Evolutionary conservation across 2,329 filamentous ascomycete species (phyloP), one percentile per base, ranked within the genome.

Genomic region (Apiospora phragmitis): DNA sequence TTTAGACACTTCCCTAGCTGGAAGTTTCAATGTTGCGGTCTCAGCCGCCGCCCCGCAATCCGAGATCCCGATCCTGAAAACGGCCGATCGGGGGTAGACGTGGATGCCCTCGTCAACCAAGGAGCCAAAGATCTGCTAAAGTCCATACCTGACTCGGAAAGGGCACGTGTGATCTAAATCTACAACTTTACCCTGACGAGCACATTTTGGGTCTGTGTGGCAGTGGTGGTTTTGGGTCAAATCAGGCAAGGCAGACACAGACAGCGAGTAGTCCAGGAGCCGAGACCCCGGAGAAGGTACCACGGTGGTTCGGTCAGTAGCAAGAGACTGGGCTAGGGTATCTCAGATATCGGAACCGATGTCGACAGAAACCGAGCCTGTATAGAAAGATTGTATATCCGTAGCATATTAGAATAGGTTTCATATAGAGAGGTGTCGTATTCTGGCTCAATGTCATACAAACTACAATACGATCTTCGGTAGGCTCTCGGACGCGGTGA

Each of bases 161-260:
- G n/a, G 5, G n/a, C 21, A 2, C 51, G 18, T 0, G 51, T 35
- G 2, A 16, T 62, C 8, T 24, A 18, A 2, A 87, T 87, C 0
- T 92, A 92, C 79, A 91, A 90, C 74, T 69, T 80, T 16, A 84
- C 88, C 0, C 77, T 91, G 38, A 83, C 83, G 5, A 79, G 84
- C 71, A 85, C 86, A 3, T 91, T 89, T 75, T 87, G 89, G 73
- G 88, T 90, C 21, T 83, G 83, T 14, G 83, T 88, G 51, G 88
- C 86, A 0, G 79, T 88, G 71, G 82, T 83, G 2, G 80, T 81
- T 7, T 70, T 88, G 11, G 85, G 83, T 90, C 72, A 90, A 89
- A 81, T 1, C 9, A 12, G 18, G 4, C 18, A 38, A 62, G 18
- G 29, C 4, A 5, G 18, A 2, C 1, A n/a, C 16, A 11, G 8